A percentile compares a stretch with the other conserved stretches of the same genome.
These are phyloP conservation scores for Sphenostylis stenocarpa DNA, from an alignment of 306 rosid genomes.

Conservation along the genomic window DNA sequence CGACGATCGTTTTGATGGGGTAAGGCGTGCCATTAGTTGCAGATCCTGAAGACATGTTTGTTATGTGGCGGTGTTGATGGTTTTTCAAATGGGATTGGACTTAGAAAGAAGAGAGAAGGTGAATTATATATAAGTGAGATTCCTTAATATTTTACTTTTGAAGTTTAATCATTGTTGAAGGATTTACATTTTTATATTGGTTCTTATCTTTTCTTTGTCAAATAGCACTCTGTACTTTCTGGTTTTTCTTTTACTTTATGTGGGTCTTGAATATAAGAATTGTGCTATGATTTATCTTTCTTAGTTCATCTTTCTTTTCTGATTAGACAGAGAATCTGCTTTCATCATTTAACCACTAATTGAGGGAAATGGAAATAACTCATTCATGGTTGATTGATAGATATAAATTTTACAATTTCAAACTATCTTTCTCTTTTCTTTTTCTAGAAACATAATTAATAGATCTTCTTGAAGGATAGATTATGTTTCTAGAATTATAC, in stretches of 20 bases:
- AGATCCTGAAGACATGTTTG: constrained; percentile 35
- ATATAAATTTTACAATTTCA: no score
- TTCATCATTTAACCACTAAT: neutral
- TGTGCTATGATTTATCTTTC: neutral
- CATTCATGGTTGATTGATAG: no score
- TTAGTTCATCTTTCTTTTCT: neutral
- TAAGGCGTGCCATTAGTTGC: neutral
- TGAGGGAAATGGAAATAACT: no score
- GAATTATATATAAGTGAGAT: neutral
- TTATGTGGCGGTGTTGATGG: neutral
- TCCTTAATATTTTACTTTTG: no score
- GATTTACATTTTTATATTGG: no score
- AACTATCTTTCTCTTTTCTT: no score
- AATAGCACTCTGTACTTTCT: neutral
- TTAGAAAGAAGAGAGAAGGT: neutral
- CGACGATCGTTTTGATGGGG: constrained; percentile 77
- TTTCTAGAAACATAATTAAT: no score
- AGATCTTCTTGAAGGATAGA: no score
- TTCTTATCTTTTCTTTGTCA: no score
- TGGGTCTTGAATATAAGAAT: neutral
- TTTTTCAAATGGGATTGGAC: neutral
- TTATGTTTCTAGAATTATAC: no score
- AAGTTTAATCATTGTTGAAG: no score
- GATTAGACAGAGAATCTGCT: neutral
- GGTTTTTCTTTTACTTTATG: neutral